Base-by-base conservation (phyloP, 768 basidiomycete genomes). In the Suillus lakei region DNA sequence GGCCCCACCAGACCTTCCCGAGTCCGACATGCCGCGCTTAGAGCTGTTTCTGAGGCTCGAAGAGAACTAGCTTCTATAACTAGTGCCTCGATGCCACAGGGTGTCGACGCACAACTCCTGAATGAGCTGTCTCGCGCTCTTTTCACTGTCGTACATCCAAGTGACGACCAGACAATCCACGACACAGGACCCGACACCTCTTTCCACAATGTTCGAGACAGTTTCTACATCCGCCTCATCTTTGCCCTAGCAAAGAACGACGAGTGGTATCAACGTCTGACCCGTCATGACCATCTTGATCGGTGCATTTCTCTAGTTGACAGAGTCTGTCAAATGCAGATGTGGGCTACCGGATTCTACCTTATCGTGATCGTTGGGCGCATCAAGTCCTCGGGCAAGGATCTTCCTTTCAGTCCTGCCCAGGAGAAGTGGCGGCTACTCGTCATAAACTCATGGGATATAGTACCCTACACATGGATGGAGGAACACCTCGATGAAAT, bases 291-390 rank as follows among this genome's bases (percentile, higher is more conserved):
- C 2, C 44, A 46, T 46, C 10, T 46, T 10, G 21, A 10, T 9
- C 44, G 10, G 9, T 46, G n/a, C 5, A 5, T 4, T 13, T 26
- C 23, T 26, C 48, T 50, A 26, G 5, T 7, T 5, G 48, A 50
- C n/a, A 1, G 15, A 1, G 5, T n/a, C 6, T 7, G 1, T 23
- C 7, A 2, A 6, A 2, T 1, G 0, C 3, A 28, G 0, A 2
- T 0, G 15, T 46, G n/a, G 44, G 1, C 3, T 46, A 2, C 3
- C 44, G 10, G 44, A 46, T 46, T 21, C 6, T 50, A 50, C 48
- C 48, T 50, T 16, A n/a, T 12, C 12, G 48, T 23, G 6, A 28
- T 50, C 26, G 26, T 50, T 13, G 2, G 5, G 7, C n/a, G 5
- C 12, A 28, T 7, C 26, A 5, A 50, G 26, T 13, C 48, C 12